Evolutionary conservation across 306 rosid species (phyloP).

Genomic region (Vicia villosa): DNA sequence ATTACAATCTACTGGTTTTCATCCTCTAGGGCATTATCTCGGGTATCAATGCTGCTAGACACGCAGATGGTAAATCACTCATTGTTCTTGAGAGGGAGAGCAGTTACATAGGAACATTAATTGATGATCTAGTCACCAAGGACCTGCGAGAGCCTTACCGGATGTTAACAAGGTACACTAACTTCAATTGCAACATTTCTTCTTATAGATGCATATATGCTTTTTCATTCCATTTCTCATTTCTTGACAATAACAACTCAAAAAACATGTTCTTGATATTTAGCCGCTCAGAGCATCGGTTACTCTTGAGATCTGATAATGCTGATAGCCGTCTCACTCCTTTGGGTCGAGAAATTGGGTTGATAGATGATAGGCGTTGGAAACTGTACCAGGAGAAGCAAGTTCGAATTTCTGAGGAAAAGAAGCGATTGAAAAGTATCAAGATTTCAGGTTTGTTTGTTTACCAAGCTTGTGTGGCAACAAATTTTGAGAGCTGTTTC

Average conservation of each 20-base stretch:
- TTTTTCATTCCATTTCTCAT: conserved; percentile 12
- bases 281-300: conserved; percentile 98
- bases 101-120: conserved; percentile 85
- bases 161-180: conserved; percentile 47
- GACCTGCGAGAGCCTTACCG: conserved; percentile 54
- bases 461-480: conserved; percentile 19
- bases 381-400: conserved; percentile 88
- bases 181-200: conserved; percentile 19
- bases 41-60: conserved; percentile 94
- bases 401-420: conserved; percentile 76
- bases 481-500: conserved; percentile 20
- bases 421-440: conserved; percentile 80
- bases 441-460: conserved; percentile 68
- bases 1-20: conserved; percentile 30
- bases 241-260: conserved; percentile 8
- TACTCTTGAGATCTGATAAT: conserved; percentile 92
- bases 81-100: conserved; percentile 96
- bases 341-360: conserved; percentile 87
- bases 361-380: conserved; percentile 95
- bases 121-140: conserved; percentile 63
- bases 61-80: conserved; percentile 78
- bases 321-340: conserved; percentile 98
- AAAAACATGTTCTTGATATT: conserved; percentile 25
- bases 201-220: conserved; percentile 24
- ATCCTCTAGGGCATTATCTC: conserved; percentile 76